Base-by-base conservation (phyloP, 257 asterid genomes). In the Rhazya stricta region DNA sequence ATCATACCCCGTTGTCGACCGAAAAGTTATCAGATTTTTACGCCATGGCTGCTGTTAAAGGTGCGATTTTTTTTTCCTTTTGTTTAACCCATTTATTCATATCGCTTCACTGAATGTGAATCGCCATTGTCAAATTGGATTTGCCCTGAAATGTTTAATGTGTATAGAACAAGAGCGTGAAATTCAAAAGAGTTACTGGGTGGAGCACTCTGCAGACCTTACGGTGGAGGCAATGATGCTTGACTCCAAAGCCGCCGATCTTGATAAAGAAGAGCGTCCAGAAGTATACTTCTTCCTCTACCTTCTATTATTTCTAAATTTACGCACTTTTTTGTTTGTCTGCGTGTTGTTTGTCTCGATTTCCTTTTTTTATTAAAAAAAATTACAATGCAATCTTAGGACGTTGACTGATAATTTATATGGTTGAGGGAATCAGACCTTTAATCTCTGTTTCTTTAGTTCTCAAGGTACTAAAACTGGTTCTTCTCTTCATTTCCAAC, bases 161-260 rank as follows among this genome's bases (percentile, higher is more conserved):
- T 78, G 30, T 80, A 50, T 72, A 89, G 97, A 76, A 54, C 84
- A 84, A 82, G 99, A 95, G 79, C 98, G 99, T 60, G 89, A 91
- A 85, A 69, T 92, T 66, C 98, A 92, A 50, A 95, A 95, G 91
- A 89, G 70, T 67, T 95, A 92, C 84, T 95, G 99, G 99, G 67
- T 85, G 16, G 98, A 95, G 78, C 99, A 95, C 71, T 84, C 99
- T 71, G 88, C 65, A 9, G 85, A 89, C 68, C 91, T 91, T 10
- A 88, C 92, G 10, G 78, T 95, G 74, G 99, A 95, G 82, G 89
- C 91, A 32, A 95, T 91, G 99, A 95, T 95, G 99, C 98, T 92
- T 75, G 99, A 92, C 71, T 92, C 99, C 73, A 88, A 87, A 79
- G 98, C 98, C 6, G 86, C 94, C 69, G 97, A 91, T 85, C 98